Percentiles rank a stretch among this genome's conserved stretches.
Evolutionary conservation across 169 alveolate species (phyloP).

Genomic region (Plasmodium billcollinsi): DNA sequence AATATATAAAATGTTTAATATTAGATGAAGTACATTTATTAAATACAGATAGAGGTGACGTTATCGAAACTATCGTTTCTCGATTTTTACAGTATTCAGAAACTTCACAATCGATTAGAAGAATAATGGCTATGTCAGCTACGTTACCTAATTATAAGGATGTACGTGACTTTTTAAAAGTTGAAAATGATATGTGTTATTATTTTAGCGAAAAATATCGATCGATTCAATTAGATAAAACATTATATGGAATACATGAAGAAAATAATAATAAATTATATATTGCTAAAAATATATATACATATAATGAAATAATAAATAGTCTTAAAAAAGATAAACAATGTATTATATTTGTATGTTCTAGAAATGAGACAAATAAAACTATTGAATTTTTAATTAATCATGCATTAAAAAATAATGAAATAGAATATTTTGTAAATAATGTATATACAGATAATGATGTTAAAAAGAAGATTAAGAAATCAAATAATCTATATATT

Average conservation of each 20-base stretch:
- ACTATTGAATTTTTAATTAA: conserved; percentile 90
- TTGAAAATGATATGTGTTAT: conserved; percentile 93
- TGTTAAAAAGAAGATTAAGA: conserved; percentile 52
- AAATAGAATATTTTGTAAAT: conserved; percentile 27
- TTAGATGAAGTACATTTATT: conserved; percentile 99
- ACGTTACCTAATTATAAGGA: conserved; percentile 99
- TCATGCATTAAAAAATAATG: conserved; percentile 68
- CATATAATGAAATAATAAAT: conserved; percentile 76
- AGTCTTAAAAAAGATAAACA: conserved; percentile 82
- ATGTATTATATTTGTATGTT: conserved; percentile 84
- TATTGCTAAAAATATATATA: conserved; percentile 92
- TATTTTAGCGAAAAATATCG: conserved; percentile 96
- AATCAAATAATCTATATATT: conserved; percentile 64
- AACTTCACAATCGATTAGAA: conserved; percentile 82
- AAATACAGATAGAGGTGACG: conserved; percentile 99
- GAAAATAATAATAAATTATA: conserved; percentile 92
- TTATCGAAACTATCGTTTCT: conserved; percentile 99
- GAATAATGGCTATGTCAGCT: conserved; percentile 98
- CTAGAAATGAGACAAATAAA: conserved; percentile 95
- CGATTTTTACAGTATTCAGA: conserved; percentile 95
- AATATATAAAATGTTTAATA: conserved; percentile 96
- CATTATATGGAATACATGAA: conserved; percentile 97
- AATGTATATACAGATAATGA: conserved; percentile 73
- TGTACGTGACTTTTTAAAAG: conserved; percentile 98
- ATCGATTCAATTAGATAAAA: conserved; percentile 98